Evolutionary conservation across 2,329 filamentous ascomycete genomes (phyloP).

Genomic region (Epicoccum sorghinum): DNA sequence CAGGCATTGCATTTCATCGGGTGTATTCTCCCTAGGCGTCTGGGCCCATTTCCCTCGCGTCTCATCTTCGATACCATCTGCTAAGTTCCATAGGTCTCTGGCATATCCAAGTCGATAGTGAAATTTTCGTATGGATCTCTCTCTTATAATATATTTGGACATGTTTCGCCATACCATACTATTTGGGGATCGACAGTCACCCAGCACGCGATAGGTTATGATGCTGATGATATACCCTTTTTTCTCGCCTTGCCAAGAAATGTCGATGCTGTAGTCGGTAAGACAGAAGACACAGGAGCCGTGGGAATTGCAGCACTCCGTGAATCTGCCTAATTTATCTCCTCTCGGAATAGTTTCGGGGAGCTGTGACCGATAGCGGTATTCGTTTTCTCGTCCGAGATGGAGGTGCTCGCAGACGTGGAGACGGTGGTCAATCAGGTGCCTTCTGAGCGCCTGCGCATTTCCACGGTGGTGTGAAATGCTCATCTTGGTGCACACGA

Average conservation of each 20-base stretch:
- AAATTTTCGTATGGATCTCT: slow-evolving; percentile 8
- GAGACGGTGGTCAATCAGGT: slow-evolving; percentile 3
- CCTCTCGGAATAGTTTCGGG: neutral
- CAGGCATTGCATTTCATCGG: too few species aligned
- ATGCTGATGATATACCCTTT: slow-evolving; percentile 22
- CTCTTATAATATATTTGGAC: neutral
- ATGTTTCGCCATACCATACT: slow-evolving; percentile 23
- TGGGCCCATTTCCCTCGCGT: neutral
- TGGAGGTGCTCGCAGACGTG: neutral
- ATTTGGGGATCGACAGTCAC: slow-evolving; percentile 27
- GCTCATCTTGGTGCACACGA: slow-evolving; percentile 19
- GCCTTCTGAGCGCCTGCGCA: slow-evolving; percentile 12
- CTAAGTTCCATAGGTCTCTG: slow-evolving; percentile 25
- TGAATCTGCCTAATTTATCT: slow-evolving; percentile 12
- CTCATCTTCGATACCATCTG: neutral
- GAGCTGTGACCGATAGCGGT: too few species aligned
- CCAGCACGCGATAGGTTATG: slow-evolving; percentile 20
- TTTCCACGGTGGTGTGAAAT: slow-evolving; percentile 19
- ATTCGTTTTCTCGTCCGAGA: neutral
- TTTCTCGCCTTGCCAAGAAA: slow-evolving; percentile 18
- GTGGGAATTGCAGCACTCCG: slow-evolving; percentile 20
- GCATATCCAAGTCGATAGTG: slow-evolving; percentile 20
- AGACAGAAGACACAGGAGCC: slow-evolving; percentile 26
- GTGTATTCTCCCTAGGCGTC: too few species aligned
- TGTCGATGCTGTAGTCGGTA: slow-evolving; percentile 27